Percentiles rank a stretch among this genome's conserved stretches.
Conservation (phyloP, 176 grass and related monocot species). For the Raddia distichophylla region DNA sequence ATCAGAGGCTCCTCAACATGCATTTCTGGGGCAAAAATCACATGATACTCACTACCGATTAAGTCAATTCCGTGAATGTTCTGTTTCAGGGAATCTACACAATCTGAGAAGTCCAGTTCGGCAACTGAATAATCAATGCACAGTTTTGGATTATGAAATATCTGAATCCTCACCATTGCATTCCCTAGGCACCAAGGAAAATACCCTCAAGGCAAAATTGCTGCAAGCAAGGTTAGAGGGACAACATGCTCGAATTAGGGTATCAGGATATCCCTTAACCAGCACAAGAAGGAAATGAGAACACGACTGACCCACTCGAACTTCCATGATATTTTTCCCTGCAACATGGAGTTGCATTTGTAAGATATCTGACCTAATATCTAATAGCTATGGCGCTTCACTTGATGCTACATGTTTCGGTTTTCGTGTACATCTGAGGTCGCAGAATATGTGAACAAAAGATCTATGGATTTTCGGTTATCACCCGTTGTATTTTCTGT, state of each 20-base stretch:
- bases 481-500: constrained; percentile 44
- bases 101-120: constrained; percentile 32
- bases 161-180: constrained; percentile 53
- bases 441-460: constrained; percentile 10
- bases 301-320: neutral
- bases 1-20: constrained; percentile 51
- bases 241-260: constrained; percentile 68
- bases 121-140: constrained; percentile 32
- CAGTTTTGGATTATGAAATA: constrained; percentile 35
- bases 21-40: constrained; percentile 38
- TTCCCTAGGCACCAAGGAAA: constrained; percentile 37
- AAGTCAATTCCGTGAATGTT: constrained; percentile 40
- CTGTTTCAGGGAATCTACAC: constrained; percentile 25
- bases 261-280: constrained; percentile 42
- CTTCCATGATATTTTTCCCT: neutral
- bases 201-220: constrained; percentile 82
- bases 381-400: constrained; percentile 14
- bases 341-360: constrained; percentile 28
- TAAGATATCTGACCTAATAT: constrained; percentile 34
- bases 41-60: constrained; percentile 12
- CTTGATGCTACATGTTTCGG: neutral
- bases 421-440: neutral
- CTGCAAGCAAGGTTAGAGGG: constrained; percentile 94
- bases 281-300: constrained; percentile 53
- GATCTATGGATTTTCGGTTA: constrained; percentile 5